Evolutionary conservation across 2,329 filamentous ascomycete species (phyloP).

Genomic region (Ceratocystis cacaofunesta): DNA sequence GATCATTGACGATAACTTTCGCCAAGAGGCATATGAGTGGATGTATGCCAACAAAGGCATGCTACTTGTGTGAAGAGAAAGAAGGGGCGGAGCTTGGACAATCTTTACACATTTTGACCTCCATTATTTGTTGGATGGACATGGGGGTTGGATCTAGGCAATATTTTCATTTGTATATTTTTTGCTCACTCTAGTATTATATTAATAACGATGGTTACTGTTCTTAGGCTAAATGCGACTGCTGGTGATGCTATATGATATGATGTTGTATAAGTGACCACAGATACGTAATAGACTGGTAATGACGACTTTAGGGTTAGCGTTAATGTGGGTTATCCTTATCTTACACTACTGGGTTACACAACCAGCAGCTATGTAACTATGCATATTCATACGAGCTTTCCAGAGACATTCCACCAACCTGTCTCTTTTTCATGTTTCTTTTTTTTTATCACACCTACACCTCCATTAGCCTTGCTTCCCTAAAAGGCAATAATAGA

Average conservation of each 20-base stretch:
- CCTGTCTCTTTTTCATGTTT: background rate
- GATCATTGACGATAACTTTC: slow-evolving; percentile 19
- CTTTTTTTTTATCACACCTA: background rate
- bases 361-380: background rate
- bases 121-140: background rate
- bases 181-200: too few species aligned
- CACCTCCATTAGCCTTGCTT: background rate
- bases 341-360: background rate
- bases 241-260: too few species aligned
- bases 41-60: slow-evolving; percentile 6
- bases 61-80: slow-evolving; percentile 7
- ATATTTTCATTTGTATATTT: too few species aligned
- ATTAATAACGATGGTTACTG: too few species aligned
- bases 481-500: background rate
- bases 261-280: too few species aligned
- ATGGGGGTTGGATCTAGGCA: background rate
- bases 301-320: too few species aligned
- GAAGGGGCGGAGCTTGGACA: background rate
- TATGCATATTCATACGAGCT: background rate
- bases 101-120: too few species aligned
- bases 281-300: too few species aligned
- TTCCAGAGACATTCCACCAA: background rate
- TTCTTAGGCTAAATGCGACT: too few species aligned
- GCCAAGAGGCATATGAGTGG: slow-evolving; percentile 18
- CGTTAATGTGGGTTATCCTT: too few species aligned